Evolutionary conservation across 2,329 filamentous ascomycete species (phyloP), one percentile per base, ranked within the genome.

Genomic region (Alternaria viburni): DNA sequence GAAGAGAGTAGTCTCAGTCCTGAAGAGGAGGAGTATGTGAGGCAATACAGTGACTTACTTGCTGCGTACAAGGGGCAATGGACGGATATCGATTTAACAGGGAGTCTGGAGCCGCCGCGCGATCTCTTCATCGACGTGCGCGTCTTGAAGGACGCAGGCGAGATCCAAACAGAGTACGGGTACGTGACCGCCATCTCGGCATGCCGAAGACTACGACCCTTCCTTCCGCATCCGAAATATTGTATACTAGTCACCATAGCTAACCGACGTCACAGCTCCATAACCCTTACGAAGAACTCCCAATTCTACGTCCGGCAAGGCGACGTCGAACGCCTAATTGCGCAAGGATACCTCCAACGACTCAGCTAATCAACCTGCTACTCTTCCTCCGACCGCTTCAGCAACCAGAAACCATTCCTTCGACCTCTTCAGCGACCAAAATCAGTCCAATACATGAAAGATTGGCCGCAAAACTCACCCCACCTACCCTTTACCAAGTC

Each of bases 101-200:
- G 96, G 30, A 96, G 92, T 75, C 83, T 99, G 76, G 93, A 97
- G 76, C 96, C 96, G 23, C 96, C 96, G n/a, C 89, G 89, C 72
- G 96, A 99, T 81, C 83, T 99, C 57, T 99, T 98, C 79, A 97
- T 99, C 73, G 96, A 99, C 79, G 96, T 99, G 36, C 86, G 96
- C 50, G 96, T 99, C 52, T 82, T 99, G 68, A 97, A 96, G 79
- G 96, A 99, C 83, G 96, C 95, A 1, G 96, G 96, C 5, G 96
- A 99, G 84, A 97, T 99, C 68, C 95, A 99, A 83, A 99, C 96
- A 0, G 96, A 99, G 85, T 99, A 99, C 77, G 96, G 96, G 91
- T 97, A 86, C 80, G 90, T 84, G 32, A 60, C 28, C 4, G 26
- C 51, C 12, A 57, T 25, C 19, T 30, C 54, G 57, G 21, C 43